These are phyloP conservation scores for Paramecium tetraurelia DNA, from an alignment of 73 alveolate species.

Conservation along the genomic window DNA sequence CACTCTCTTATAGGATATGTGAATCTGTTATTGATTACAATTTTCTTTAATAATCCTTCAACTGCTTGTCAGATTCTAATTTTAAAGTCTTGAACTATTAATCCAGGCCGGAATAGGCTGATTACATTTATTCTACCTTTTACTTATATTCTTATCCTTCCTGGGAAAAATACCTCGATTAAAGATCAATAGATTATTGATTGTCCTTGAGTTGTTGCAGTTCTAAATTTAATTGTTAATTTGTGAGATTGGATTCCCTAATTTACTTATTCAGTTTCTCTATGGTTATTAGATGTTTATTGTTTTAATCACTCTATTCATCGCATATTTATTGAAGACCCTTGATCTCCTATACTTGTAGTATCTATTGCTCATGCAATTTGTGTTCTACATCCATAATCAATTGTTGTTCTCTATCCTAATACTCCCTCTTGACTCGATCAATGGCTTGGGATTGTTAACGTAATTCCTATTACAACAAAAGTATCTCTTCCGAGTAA, in stretches of 20 bases:
- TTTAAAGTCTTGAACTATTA: not conserved
- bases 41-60: not conserved
- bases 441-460: not conserved
- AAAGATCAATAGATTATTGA: not conserved
- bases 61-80: not conserved
- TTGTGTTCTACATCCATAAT: not conserved
- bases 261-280: not conserved
- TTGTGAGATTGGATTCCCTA: not conserved
- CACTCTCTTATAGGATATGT: not conserved
- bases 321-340: not conserved
- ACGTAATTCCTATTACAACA: not conserved
- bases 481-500: not conserved
- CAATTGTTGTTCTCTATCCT: not conserved
- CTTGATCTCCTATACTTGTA: not conserved
- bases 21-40: not conserved
- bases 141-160: not conserved
- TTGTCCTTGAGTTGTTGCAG: not conserved
- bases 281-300: not conserved
- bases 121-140: not conserved
- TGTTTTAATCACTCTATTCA: not conserved
- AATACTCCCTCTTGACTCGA: not conserved
- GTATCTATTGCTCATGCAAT: not conserved
- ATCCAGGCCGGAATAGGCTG: not conserved
- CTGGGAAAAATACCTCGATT: not conserved
- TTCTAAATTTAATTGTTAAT: not conserved